Evolutionary conservation across 495 filamentous ascomycete species (phyloP).

Genomic region (Thermothielavioides terrestris): DNA sequence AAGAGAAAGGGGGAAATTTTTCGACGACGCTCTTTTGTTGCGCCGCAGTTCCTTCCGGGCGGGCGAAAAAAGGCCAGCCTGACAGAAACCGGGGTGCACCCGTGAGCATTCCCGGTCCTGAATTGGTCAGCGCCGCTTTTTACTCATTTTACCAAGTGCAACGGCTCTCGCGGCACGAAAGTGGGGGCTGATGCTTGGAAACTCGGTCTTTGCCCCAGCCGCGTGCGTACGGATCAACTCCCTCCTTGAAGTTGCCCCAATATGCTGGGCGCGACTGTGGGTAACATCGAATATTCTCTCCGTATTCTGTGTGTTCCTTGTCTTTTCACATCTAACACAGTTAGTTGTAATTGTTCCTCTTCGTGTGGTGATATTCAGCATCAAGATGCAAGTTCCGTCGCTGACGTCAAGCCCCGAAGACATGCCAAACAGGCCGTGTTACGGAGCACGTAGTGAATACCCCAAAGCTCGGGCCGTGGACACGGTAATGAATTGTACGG

Average conservation of each 20-base stretch:
- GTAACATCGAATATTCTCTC: background rate
- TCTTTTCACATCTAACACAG: too few relatives aligned
- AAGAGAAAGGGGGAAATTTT: background rate
- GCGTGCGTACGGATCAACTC: too few relatives aligned
- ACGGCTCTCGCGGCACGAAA: constrained; percentile 19
- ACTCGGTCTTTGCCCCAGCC: background rate
- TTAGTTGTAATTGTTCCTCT: too few relatives aligned
- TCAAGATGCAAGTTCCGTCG: too few relatives aligned
- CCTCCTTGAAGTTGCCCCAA: too few relatives aligned
- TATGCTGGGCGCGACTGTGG: background rate
- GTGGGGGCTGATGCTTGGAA: constrained; percentile 11
- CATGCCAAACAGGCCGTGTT: too few relatives aligned
- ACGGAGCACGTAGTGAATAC: too few relatives aligned
- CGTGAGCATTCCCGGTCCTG: constrained; percentile 14
- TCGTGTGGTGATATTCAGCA: too few relatives aligned
- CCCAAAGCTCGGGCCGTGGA: too few relatives aligned
- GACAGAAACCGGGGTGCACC: constrained; percentile 9
- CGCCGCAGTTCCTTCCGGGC: background rate
- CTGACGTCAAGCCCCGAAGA: too few relatives aligned
- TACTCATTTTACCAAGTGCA: constrained; percentile 18
- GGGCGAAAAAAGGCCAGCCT: constrained; percentile 10
- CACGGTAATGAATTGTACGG: too few relatives aligned
- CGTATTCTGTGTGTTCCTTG: background rate
- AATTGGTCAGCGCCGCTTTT: constrained; percentile 25
- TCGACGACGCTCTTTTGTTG: background rate